Conservation (phyloP, 2,329 filamentous ascomycete species). For the Talaromyces pinophilus region DNA sequence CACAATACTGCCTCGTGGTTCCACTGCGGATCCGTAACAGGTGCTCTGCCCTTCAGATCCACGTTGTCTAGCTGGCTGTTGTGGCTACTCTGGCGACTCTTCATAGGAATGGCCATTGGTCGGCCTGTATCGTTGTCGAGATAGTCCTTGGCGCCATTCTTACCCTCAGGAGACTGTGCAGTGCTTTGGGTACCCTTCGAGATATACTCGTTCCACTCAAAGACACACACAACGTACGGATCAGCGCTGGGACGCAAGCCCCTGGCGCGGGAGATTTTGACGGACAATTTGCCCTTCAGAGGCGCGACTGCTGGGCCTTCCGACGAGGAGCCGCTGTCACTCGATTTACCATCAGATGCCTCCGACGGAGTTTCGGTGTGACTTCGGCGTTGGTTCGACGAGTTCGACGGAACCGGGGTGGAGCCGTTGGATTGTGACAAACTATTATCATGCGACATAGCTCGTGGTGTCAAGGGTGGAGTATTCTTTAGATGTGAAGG, state of each 20-base stretch:
- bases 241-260: slow-evolving; percentile 79
- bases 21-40: slow-evolving; percentile 86
- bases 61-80: slow-evolving; percentile 74
- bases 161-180: slow-evolving; percentile 63
- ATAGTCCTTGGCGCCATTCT: slow-evolving; percentile 57
- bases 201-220: slow-evolving; percentile 94
- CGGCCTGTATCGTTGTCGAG: slow-evolving; percentile 79
- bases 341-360: slow-evolving; percentile 40
- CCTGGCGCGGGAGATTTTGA: slow-evolving; percentile 84
- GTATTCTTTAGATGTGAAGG: slow-evolving; percentile 76
- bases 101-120: slow-evolving; percentile 94
- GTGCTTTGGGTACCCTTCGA: slow-evolving; percentile 75
- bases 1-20: slow-evolving; percentile 95
- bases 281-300: slow-evolving; percentile 82
- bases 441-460: slow-evolving; percentile 67
- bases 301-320: slow-evolving; percentile 65
- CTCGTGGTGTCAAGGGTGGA: slow-evolving; percentile 83
- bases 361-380: slow-evolving; percentile 29
- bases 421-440: slow-evolving; percentile 32
- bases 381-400: slow-evolving; percentile 31
- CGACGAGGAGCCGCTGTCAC: slow-evolving; percentile 38
- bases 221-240: slow-evolving; percentile 94
- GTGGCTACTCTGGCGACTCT: slow-evolving; percentile 93
- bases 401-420: slow-evolving; percentile 28
- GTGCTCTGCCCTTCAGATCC: slow-evolving; percentile 60